Evolutionary conservation across 116 monocot species (phyloP).

Genomic region (Dioscorea cayenensis): DNA sequence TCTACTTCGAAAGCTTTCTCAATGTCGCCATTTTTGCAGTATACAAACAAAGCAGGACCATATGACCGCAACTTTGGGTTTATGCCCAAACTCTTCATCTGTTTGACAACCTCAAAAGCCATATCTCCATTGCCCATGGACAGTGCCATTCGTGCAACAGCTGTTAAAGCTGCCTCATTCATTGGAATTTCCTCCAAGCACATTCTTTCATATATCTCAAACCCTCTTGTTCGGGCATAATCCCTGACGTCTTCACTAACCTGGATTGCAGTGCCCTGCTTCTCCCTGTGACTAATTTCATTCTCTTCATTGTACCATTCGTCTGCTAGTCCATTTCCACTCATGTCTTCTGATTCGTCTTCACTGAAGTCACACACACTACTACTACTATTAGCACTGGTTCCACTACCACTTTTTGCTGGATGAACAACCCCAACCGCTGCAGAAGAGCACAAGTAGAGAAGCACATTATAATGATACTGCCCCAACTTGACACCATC

Average conservation of each 20-base stretch:
- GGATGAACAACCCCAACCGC: slow-evolving; percentile 51
- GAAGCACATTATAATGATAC: slow-evolving; percentile 78
- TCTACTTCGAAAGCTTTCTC: slow-evolving; percentile 75
- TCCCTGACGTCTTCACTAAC: slow-evolving; percentile 39
- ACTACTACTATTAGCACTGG: slow-evolving; percentile 2
- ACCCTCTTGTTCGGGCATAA: slow-evolving; percentile 47
- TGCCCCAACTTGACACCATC: slow-evolving; percentile 39
- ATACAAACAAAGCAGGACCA: slow-evolving; percentile 52
- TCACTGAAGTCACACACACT: not conserved
- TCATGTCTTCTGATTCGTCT: not conserved
- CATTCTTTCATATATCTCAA: slow-evolving; percentile 75
- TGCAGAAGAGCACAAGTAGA: slow-evolving; percentile 74
- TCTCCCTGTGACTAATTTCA: not conserved
- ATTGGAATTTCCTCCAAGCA: slow-evolving; percentile 32
- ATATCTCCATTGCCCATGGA: slow-evolving; percentile 53
- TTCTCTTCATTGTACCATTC: not conserved
- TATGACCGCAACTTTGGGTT: slow-evolving; percentile 58
- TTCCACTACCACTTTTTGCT: slow-evolving; percentile 51
- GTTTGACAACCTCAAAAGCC: slow-evolving; percentile 60
- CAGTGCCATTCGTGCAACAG: slow-evolving; percentile 69
- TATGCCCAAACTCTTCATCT: slow-evolving; percentile 37
- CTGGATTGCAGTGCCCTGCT: slow-evolving; percentile 13
- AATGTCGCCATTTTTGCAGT: slow-evolving; percentile 41
- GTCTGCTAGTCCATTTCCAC: not conserved
- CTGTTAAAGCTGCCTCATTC: slow-evolving; percentile 73